Percentiles rank a stretch among this genome's conserved stretches.
phyloP scores from a whole-genome alignment of 2,329 filamentous ascomycete genomes.

The Penicillium olsonii region DNA sequence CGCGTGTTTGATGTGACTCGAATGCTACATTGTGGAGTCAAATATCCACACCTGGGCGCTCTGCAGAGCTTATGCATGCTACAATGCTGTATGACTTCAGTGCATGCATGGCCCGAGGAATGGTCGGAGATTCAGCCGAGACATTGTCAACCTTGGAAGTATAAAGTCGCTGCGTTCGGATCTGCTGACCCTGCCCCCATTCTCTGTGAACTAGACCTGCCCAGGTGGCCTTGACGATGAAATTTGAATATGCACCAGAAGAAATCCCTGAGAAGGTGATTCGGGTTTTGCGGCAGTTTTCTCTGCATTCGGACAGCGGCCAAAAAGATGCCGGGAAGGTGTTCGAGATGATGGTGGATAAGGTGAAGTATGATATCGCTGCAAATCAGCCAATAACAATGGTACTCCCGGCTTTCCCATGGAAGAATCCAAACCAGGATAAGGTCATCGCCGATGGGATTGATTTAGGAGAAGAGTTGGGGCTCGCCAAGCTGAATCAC shows the following conservation, averaged over 20 bases:
- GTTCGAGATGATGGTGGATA: conserved; percentile 3
- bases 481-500: conserved; percentile 9
- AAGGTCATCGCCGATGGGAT: conserved; percentile 5
- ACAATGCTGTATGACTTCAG: background rate
- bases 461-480: conserved; percentile 9
- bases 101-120: background rate
- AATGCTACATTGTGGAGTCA: conserved; percentile 3
- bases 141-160: background rate
- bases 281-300: conserved; percentile 4
- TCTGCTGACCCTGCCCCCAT: too few relatives aligned
- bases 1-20: background rate
- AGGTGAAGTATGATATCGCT: conserved; percentile 4
- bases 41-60: background rate
- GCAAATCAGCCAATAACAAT: conserved; percentile 8
- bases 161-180: background rate
- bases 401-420: conserved; percentile 11
- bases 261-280: background rate
- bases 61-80: background rate
- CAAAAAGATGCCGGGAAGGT: conserved; percentile 5
- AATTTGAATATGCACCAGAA: conserved; percentile 8
- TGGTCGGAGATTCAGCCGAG: background rate
- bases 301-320: conserved; percentile 3
- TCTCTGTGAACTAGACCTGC: too few relatives aligned
- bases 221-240: conserved; percentile 3
- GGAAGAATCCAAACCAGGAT: conserved; percentile 9